These are phyloP conservation scores for Geosmithia morbida DNA, from an alignment of 2,329 filamentous ascomycete species.

Conservation along the genomic window DNA sequence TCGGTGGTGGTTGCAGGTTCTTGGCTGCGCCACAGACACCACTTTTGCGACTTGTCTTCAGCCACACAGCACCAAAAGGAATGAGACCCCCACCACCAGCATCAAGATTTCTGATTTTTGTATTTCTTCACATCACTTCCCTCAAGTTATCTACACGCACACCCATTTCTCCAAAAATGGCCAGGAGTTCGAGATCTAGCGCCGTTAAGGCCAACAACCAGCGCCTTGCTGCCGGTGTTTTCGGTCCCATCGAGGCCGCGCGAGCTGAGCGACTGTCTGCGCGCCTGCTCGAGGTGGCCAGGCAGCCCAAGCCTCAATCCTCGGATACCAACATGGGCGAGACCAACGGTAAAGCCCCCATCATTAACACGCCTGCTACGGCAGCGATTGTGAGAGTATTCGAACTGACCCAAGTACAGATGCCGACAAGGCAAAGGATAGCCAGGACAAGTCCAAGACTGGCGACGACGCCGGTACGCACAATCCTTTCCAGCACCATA, in stretches of 20 bases:
- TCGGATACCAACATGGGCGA: conserved; percentile 34
- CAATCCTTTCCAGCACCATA: too few relatives aligned
- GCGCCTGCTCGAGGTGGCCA: conserved; percentile 69
- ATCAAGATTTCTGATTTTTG: neutral
- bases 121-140: neutral
- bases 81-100: neutral
- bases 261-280: conserved; percentile 72
- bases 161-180: conserved; percentile 44
- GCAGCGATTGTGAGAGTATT: neutral
- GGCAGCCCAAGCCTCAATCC: conserved; percentile 55
- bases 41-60: neutral
- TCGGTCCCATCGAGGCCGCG: conserved; percentile 67
- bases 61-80: neutral
- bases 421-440: conserved; percentile 11
- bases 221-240: conserved; percentile 66
- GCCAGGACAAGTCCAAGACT: conserved; percentile 12
- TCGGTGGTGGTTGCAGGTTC: neutral
- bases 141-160: neutral
- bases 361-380: neutral
- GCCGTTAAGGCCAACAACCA: conserved; percentile 71
- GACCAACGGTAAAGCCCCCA: neutral
- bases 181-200: conserved; percentile 72
- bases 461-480: conserved; percentile 13
- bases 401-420: conserved; percentile 6
- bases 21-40: neutral